A percentile compares a stretch with the other conserved stretches of the same genome.
Conservation (phyloP, 2,329 filamentous ascomycete genomes). For the Aspergillus flavus region DNA sequence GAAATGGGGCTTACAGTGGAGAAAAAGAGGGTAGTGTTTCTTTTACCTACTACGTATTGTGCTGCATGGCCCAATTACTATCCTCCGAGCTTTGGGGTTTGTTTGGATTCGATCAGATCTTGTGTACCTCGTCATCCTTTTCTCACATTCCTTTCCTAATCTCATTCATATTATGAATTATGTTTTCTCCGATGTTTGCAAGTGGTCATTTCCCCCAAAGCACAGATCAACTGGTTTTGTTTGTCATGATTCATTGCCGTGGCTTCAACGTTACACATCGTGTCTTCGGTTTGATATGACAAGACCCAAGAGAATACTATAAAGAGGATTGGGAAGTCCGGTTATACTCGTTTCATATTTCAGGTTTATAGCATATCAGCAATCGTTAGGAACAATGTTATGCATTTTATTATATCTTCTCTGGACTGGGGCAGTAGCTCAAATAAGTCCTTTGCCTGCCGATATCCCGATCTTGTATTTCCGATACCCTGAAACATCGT, state of each 20-base stretch:
- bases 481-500: conserved; percentile 19
- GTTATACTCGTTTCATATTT: neutral
- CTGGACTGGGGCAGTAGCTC: neutral
- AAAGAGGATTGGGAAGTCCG: neutral
- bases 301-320: neutral
- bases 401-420: neutral
- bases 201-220: neutral
- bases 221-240: neutral
- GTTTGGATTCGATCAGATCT: neutral
- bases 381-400: neutral
- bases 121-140: neutral
- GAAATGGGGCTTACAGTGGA: neutral
- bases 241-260: neutral
- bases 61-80: neutral
- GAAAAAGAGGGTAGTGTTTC: neutral
- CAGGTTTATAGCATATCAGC: neutral
- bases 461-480: neutral
- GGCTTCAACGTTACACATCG: neutral
- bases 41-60: neutral
- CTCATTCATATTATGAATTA: neutral
- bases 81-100: neutral
- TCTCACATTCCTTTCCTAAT: no score
- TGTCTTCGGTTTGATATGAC: neutral
- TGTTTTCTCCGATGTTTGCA: neutral
- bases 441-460: neutral